These are phyloP conservation scores for Ciborinia camelliae DNA, from an alignment of 2,329 filamentous ascomycete genomes.

Conservation along the genomic window DNA sequence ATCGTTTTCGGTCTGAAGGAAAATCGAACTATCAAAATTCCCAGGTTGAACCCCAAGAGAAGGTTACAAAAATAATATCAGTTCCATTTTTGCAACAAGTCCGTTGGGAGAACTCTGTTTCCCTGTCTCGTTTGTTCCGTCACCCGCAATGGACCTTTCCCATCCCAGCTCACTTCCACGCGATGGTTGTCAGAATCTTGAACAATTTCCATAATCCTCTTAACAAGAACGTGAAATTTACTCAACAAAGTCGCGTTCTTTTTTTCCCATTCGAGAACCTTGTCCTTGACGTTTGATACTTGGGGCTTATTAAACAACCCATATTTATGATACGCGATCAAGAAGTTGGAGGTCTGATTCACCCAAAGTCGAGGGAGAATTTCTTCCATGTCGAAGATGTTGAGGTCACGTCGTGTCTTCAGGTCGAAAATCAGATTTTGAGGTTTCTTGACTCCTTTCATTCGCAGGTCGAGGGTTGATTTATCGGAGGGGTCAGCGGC, in stretches of 20 bases:
- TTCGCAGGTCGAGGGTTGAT: conserved; percentile 37
- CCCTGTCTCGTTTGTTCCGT: conserved; percentile 27
- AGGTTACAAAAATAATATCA: not conserved
- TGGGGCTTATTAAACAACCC: conserved; percentile 40
- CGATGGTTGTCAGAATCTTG: conserved; percentile 23
- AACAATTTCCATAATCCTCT: conserved; percentile 28
- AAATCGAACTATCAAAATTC: not conserved
- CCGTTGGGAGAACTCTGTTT: conserved; percentile 28
- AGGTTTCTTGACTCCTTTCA: conserved; percentile 40
- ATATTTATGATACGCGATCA: conserved; percentile 48
- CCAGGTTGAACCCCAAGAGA: not conserved
- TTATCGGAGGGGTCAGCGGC: conserved; percentile 34
- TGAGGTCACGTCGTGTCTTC: conserved; percentile 45
- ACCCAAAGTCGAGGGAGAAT: conserved; percentile 48
- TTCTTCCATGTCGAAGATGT: conserved; percentile 32
- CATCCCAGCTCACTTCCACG: conserved; percentile 24
- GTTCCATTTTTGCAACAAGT: conserved; percentile 21
- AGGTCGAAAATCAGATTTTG: conserved; percentile 31
- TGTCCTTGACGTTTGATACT: conserved; percentile 21
- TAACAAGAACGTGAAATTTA: conserved; percentile 28
- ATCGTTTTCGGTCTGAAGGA: too few species aligned
- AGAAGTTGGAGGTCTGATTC: conserved; percentile 49
- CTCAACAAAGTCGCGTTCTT: conserved; percentile 21
- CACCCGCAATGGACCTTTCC: conserved; percentile 23
- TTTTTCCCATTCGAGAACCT: conserved; percentile 26